Evolutionary conservation across 2,329 filamentous ascomycete species (phyloP).

Genomic region (Zasmidium citrigriseum): DNA sequence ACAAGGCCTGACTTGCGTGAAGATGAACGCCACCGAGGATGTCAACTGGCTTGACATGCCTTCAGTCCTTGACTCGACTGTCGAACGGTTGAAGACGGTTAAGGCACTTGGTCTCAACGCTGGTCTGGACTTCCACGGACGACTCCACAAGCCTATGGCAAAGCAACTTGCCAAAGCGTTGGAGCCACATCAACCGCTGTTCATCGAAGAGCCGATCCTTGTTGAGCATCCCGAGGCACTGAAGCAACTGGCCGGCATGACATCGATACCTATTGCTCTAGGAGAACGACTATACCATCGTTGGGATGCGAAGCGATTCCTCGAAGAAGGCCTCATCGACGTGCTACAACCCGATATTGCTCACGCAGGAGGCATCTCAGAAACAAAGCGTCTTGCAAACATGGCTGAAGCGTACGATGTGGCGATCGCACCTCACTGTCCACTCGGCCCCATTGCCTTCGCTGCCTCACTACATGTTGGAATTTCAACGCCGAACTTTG

Average conservation of each 20-base stretch:
- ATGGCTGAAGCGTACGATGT: conserved; percentile 72
- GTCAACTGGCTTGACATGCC: conserved; percentile 76
- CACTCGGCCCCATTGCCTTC: conserved; percentile 70
- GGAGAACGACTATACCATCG: conserved; percentile 71
- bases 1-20: conserved; percentile 63
- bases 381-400: conserved; percentile 67
- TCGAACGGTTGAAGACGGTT: conserved; percentile 68
- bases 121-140: conserved; percentile 76
- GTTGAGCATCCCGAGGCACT: conserved; percentile 69
- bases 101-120: conserved; percentile 71
- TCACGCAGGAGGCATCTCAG: conserved; percentile 71
- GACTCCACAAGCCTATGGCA: conserved; percentile 78
- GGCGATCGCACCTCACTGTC: conserved; percentile 72
- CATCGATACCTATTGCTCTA: conserved; percentile 67
- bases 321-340: conserved; percentile 68
- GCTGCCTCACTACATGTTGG: conserved; percentile 72
- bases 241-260: conserved; percentile 59
- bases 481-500: conserved; percentile 63
- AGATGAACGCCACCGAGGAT: conserved; percentile 80
- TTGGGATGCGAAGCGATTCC: conserved; percentile 73
- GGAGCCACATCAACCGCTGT: conserved; percentile 69
- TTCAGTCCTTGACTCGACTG: conserved; percentile 59
- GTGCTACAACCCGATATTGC: conserved; percentile 73
- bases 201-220: conserved; percentile 73
- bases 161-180: conserved; percentile 70